Evolutionary conservation across 352 stramenopile genomes (phyloP), one percentile per base, ranked within the genome.

Genomic region (Globisporangium splendens): DNA sequence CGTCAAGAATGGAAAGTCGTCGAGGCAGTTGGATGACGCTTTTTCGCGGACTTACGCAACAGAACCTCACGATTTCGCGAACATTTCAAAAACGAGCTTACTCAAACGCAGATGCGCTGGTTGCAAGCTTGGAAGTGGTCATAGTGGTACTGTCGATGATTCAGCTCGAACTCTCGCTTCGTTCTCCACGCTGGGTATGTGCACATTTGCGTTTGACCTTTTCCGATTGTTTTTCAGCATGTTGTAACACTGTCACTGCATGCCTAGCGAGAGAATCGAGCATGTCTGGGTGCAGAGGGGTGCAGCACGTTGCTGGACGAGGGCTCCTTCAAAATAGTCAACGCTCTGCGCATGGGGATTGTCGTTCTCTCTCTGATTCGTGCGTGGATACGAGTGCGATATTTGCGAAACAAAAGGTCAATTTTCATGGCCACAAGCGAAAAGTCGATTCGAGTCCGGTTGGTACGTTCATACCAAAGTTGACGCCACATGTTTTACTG

Each of bases 251-350:
- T 20, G 1, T 38, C 24, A 38, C 7, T 3, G 7, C 28, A 10
- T 33, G 12, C 11, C 8, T 22, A 80, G 69, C 72, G 76, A 2
- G 73, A 87, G 50, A 88, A 86, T 51, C 63, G 74, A 11, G 66
- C 60, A 12, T 90, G 77, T 48, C 35, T 38, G 21, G 21, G 54
- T 0, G 54, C 54, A 39, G 8, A 51, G 0, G 47, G 59, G 41
- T 90, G 78, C 53, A 28, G 67, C 22, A 62, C 70, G 15, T 61
- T 79, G 28, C 51, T 77, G 8, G 35, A 69, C 0, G 74, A 85
- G 47, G 66, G 46, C 0, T 83, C 71, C 0, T 89, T 88, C 56
- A 17, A 38, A 6, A 31, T 63, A 7, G 47, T 63, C 0, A 73
- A 90, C 48, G 48, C 21, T 20, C 18, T 86, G 4, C 68, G 80